Percentiles rank a stretch among this genome's conserved stretches.
Conservation (phyloP, 148 eudicot species). For the Vaccinium corymbosum region DNA sequence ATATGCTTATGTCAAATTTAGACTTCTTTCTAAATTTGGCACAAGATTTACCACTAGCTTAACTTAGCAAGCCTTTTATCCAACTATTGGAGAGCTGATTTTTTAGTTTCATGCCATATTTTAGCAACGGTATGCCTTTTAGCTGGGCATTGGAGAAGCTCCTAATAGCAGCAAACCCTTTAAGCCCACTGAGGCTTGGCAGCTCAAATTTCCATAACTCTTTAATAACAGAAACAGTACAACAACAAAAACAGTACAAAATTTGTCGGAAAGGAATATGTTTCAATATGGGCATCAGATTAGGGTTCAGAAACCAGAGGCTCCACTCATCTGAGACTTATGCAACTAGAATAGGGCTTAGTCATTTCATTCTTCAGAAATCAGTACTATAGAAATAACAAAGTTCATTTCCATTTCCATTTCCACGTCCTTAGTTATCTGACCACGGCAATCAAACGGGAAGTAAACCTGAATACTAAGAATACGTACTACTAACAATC, state of each 20-base stretch:
- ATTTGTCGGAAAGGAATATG: background rate
- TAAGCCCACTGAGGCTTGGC: background rate
- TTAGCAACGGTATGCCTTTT: background rate
- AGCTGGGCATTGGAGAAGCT: background rate
- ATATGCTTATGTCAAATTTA: background rate
- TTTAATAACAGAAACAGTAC: background rate
- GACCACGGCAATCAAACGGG: too few relatives aligned
- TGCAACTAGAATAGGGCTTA: background rate
- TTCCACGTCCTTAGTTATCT: background rate
- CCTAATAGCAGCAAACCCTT: background rate
- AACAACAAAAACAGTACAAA: background rate
- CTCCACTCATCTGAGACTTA: background rate
- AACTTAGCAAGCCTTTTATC: background rate
- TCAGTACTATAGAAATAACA: background rate
- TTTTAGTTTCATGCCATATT: too few relatives aligned
- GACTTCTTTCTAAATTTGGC: background rate
- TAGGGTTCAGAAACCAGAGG: conserved; percentile 1
- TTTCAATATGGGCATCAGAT: background rate
- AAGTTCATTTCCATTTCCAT: background rate
- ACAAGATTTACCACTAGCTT: background rate
- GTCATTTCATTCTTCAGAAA: background rate
- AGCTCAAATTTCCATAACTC: background rate
- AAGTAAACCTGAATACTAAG: background rate
- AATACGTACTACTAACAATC: background rate
- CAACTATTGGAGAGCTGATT: background rate